phyloP scores from a whole-genome alignment of 371 early-diverging fungal genomes.

The Fennellomyces sp. region DNA sequence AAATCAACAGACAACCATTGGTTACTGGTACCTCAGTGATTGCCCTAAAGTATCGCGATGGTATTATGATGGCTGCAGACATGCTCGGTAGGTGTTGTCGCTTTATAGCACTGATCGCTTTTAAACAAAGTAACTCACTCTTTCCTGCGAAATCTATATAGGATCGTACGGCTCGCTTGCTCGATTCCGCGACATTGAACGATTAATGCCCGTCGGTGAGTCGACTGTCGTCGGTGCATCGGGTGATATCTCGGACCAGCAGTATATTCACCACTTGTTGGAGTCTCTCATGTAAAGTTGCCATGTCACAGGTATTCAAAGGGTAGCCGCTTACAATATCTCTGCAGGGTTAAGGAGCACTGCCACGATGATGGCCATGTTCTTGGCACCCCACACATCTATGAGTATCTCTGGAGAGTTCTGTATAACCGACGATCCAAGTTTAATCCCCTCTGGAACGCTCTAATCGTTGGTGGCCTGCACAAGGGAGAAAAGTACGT shows the following conservation, averaged over 20 bases:
- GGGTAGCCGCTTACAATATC: background rate
- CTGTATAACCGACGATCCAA: constrained; percentile 96
- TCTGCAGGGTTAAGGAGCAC: constrained; percentile 81
- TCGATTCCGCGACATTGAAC: constrained; percentile 90
- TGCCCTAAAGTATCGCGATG: constrained; percentile 96
- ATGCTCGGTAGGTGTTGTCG: constrained; percentile 73
- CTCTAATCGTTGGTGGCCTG: constrained; percentile 91
- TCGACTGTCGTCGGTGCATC: constrained; percentile 89
- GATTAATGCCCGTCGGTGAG: constrained; percentile 83
- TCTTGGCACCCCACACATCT: constrained; percentile 84
- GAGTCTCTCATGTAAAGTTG: constrained; percentile 79
- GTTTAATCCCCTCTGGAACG: constrained; percentile 96
- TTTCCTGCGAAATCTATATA: constrained; percentile 21
- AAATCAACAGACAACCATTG: constrained; percentile 72
- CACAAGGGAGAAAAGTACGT: constrained; percentile 69
- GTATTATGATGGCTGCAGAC: constrained; percentile 98
- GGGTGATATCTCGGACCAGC: constrained; percentile 96
- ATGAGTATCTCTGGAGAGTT: constrained; percentile 87
- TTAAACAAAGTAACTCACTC: background rate
- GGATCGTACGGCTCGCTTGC: constrained; percentile 98
- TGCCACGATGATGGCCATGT: constrained; percentile 90
- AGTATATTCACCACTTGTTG: constrained; percentile 87
- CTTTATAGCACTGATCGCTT: background rate
- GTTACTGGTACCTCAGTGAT: constrained; percentile 98
- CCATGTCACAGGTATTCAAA: background rate